phyloP scores from a whole-genome alignment of 352 stramenopile genomes.

The Globisporangium parvum region DNA sequence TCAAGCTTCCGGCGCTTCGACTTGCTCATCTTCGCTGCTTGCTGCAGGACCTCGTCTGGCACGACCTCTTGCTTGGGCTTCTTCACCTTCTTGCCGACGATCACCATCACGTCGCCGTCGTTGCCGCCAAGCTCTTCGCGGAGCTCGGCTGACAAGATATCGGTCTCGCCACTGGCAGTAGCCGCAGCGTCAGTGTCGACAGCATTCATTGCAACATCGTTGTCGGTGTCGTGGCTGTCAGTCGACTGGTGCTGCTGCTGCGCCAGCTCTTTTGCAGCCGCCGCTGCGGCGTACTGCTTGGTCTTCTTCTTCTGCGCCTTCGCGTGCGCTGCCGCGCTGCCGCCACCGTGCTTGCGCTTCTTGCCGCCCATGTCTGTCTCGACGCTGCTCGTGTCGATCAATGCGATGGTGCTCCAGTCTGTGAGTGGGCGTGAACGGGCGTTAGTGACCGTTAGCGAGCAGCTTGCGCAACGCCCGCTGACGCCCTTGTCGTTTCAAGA shows the following conservation, averaged over 20 bases:
- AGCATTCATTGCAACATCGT: conserved; percentile 4
- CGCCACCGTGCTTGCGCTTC: conserved; percentile 52
- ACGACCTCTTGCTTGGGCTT: conserved; percentile 42
- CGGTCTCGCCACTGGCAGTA: conserved; percentile 2
- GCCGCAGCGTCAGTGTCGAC: neutral
- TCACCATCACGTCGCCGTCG: conserved; percentile 57
- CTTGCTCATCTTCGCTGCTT: conserved; percentile 68
- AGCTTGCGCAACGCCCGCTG: neutral
- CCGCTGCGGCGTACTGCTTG: conserved; percentile 9
- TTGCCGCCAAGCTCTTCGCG: conserved; percentile 50
- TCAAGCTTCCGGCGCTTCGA: conserved; percentile 82
- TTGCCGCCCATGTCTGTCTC: conserved; percentile 35
- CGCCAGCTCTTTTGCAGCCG: too few species aligned
- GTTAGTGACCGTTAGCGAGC: conserved; percentile 5
- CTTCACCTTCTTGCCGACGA: conserved; percentile 50
- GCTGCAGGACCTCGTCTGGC: conserved; percentile 50
- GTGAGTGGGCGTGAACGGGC: neutral
- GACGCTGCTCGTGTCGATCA: neutral
- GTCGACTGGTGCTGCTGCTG: conserved; percentile 3
- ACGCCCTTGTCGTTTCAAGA: conserved; percentile 21
- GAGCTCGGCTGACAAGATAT: conserved; percentile 63
- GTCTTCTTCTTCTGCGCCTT: conserved; percentile 54
- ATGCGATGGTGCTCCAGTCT: neutral
- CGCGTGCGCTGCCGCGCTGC: conserved; percentile 21
- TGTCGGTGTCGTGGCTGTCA: neutral